phyloP scores from a whole-genome alignment of 2,329 filamentous ascomycete species.

The Parascedosporium putredinis region DNA sequence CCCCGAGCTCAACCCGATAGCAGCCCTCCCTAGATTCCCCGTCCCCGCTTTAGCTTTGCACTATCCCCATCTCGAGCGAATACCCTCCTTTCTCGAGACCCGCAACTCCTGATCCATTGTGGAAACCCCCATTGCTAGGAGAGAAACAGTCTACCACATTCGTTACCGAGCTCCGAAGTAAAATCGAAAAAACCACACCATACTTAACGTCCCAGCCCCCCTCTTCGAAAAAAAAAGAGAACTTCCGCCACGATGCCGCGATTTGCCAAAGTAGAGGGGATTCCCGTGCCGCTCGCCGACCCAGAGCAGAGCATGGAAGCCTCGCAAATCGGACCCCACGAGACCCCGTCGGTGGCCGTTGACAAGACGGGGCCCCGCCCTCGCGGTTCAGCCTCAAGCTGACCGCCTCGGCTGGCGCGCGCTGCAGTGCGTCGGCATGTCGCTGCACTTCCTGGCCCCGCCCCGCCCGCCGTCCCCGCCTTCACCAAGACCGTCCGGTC shows the following conservation, averaged over 20 bases:
- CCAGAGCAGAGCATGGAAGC: background rate
- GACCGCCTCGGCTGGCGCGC: background rate
- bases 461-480: background rate
- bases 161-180: too few relatives aligned
- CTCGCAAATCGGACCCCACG: background rate
- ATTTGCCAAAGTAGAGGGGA: conserved; percentile 1
- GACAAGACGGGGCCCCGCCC: conserved; percentile 3
- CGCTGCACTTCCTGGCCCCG: conserved; percentile 1
- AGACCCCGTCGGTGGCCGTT: background rate
- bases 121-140: too few relatives aligned
- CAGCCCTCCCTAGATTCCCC: too few relatives aligned
- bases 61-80: too few relatives aligned
- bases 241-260: background rate
- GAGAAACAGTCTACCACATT: too few relatives aligned
- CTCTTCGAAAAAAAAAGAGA: background rate
- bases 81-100: too few relatives aligned
- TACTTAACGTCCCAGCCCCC: too few relatives aligned
- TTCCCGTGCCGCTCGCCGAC: conserved; percentile 1
- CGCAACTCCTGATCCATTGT: too few relatives aligned
- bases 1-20: background rate
- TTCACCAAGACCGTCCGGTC: background rate
- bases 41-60: background rate
- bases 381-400: conserved; percentile 2
- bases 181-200: too few relatives aligned
- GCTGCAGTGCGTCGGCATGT: conserved; percentile 5